Evolutionary conservation across 2,329 filamentous ascomycete species (phyloP).

Genomic region (Pseudophaeomoniella oleicola): DNA sequence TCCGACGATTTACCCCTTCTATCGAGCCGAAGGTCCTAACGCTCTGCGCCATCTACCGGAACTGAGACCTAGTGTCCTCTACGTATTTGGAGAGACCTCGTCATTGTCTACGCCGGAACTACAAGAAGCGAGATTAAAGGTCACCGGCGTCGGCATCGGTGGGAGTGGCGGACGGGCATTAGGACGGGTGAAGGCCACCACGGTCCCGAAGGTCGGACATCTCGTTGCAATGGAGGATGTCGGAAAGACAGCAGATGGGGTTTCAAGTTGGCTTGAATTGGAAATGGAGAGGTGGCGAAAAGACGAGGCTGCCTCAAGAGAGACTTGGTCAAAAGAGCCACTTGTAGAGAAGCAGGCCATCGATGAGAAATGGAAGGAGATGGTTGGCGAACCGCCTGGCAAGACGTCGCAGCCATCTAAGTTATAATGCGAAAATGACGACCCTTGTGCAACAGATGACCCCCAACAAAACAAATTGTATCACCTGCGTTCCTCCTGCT

Average conservation of each 20-base stretch:
- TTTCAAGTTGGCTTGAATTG: slow-evolving; percentile 9
- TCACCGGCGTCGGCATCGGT: slow-evolving; percentile 22
- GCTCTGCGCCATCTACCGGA: slow-evolving; percentile 25
- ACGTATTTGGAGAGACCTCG: slow-evolving; percentile 28
- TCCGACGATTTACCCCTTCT: slow-evolving; percentile 23
- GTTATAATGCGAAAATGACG: too few relatives aligned
- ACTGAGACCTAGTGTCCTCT: slow-evolving; percentile 31
- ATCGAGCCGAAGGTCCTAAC: slow-evolving; percentile 24
- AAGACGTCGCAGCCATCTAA: too few relatives aligned
- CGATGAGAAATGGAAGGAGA: slow-evolving; percentile 9
- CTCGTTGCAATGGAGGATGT: slow-evolving; percentile 15
- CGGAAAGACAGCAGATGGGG: slow-evolving; percentile 10
- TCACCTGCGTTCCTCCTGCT: too few relatives aligned
- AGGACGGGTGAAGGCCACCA: slow-evolving; percentile 12
- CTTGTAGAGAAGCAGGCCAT: slow-evolving; percentile 11
- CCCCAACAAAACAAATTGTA: too few relatives aligned
- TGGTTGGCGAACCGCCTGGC: too few relatives aligned
- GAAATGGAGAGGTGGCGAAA: slow-evolving; percentile 10
- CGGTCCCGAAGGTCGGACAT: slow-evolving; percentile 12
- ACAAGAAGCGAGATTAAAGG: slow-evolving; percentile 26
- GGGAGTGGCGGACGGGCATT: slow-evolving; percentile 41
- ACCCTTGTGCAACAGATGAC: too few relatives aligned
- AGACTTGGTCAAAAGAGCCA: slow-evolving; percentile 8
- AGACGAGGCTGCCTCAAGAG: slow-evolving; percentile 10
- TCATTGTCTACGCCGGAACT: slow-evolving; percentile 23